A percentile compares a stretch with the other conserved stretches of the same genome.
Conservation (phyloP, 768 basidiomycete species). For the Lactarius trivialis region DNA sequence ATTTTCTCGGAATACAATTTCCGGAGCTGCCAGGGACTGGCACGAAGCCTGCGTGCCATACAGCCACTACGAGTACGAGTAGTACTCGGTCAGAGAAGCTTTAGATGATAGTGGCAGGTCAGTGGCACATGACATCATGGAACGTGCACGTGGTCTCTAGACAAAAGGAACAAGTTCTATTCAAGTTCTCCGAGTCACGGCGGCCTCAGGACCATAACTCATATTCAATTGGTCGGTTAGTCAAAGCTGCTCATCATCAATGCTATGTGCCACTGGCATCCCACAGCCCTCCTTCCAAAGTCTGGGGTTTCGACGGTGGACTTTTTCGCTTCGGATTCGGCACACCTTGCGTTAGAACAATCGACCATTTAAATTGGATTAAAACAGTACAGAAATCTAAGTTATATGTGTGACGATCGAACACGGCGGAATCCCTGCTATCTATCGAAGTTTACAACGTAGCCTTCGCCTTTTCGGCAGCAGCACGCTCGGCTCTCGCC, state of each 20-base stretch:
- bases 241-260: no score
- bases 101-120: no score
- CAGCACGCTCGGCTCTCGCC: slow-evolving; percentile 15
- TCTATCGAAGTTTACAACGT: not conserved
- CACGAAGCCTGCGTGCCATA: not conserved
- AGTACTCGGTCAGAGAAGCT: not conserved
- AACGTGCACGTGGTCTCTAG: no score
- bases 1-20: not conserved
- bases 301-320: not conserved
- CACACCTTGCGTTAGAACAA: not conserved
- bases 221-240: no score
- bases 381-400: not conserved
- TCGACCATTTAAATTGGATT: not conserved
- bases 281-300: not conserved
- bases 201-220: no score
- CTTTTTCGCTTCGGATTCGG: not conserved
- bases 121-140: no score
- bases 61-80: not conserved
- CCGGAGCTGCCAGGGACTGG: not conserved
- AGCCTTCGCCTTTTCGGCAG: slow-evolving; percentile 13
- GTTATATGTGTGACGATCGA: not conserved
- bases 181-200: no score
- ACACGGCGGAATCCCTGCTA: not conserved
- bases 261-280: no score
- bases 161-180: no score